A percentile compares a stretch with the other conserved stretches of the same genome.
Conservation (phyloP, 108 stramenopile species). For the Pseudonitzschia multiseries region DNA sequence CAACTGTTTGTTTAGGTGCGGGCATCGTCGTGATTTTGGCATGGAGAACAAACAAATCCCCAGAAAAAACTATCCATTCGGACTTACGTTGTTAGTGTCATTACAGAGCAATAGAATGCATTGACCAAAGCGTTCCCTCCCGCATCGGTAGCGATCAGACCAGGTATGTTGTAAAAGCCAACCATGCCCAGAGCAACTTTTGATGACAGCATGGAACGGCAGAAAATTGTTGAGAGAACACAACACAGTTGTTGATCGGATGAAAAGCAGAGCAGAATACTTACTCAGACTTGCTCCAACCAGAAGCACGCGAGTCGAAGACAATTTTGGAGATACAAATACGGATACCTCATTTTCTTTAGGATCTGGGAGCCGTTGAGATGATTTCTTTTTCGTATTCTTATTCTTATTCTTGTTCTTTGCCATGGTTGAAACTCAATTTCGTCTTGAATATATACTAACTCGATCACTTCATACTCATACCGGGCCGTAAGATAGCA, state of each 20-base stretch:
- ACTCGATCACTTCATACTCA: too few relatives aligned
- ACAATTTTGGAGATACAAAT: background rate
- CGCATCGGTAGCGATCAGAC: slow-evolving; percentile 33
- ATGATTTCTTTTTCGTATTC: too few relatives aligned
- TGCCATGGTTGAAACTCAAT: too few relatives aligned
- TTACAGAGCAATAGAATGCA: slow-evolving; percentile 54
- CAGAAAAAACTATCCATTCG: background rate
- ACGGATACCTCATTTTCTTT: background rate
- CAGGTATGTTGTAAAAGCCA: slow-evolving; percentile 50
- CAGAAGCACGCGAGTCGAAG: background rate
- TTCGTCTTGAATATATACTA: too few relatives aligned
- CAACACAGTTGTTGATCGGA: too few relatives aligned
- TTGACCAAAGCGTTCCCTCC: slow-evolving; percentile 24
- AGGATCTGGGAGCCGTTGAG: too few relatives aligned
- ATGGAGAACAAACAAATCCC: too few relatives aligned
- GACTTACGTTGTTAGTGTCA: slow-evolving; percentile 62
- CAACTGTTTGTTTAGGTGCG: background rate
- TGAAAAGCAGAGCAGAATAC: background rate
- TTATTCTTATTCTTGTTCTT: too few relatives aligned
- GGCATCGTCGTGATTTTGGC: background rate
- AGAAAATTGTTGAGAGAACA: background rate
- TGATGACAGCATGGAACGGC: background rate
- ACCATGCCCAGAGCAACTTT: slow-evolving; percentile 11
- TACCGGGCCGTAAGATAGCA: too few relatives aligned
- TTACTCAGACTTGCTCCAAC: background rate